Evolutionary conservation across 305 asterid species (phyloP).

Genomic region (Fraxinus floribunda): DNA sequence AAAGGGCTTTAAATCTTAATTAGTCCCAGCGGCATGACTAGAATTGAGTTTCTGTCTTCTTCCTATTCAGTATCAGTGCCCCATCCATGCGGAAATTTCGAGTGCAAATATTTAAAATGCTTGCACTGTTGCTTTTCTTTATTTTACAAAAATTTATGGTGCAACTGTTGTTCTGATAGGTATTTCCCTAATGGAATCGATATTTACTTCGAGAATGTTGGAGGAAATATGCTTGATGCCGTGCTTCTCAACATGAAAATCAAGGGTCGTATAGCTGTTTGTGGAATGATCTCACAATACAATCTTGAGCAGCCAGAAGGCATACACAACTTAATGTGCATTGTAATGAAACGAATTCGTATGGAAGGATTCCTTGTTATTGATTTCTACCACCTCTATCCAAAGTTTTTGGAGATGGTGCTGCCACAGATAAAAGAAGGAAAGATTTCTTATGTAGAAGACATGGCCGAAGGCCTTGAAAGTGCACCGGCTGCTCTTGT

Average conservation of each 20-base stretch:
- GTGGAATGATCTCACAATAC: constrained; percentile 74
- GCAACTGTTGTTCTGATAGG: constrained; percentile 16
- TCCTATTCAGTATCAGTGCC: neutral
- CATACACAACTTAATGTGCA: constrained; percentile 36
- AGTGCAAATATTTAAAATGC: neutral
- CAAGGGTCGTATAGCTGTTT: constrained; percentile 52
- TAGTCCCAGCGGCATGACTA: neutral
- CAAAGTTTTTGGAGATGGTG: constrained; percentile 45
- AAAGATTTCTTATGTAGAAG: constrained; percentile 50
- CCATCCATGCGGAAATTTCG: neutral
- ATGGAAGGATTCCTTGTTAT: constrained; percentile 54
- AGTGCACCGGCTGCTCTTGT: constrained; percentile 52
- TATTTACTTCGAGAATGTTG: constrained; percentile 66
- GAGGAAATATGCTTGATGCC: constrained; percentile 71
- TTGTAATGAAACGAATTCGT: constrained; percentile 40
- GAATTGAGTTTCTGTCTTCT: neutral
- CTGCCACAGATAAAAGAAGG: constrained; percentile 50
- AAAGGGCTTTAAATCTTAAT: neutral
- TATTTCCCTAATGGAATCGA: constrained; percentile 64
- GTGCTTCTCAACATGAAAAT: constrained; percentile 58
- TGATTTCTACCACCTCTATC: constrained; percentile 46
- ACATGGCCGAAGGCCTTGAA: constrained; percentile 55
- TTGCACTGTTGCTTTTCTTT: neutral
- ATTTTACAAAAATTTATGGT: neutral
- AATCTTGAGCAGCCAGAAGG: constrained; percentile 52